Percentiles rank a stretch among this genome's conserved stretches.
These are phyloP conservation scores for Mycena galericulata DNA, from an alignment of 768 basidiomycete species.

Conservation along the genomic window DNA sequence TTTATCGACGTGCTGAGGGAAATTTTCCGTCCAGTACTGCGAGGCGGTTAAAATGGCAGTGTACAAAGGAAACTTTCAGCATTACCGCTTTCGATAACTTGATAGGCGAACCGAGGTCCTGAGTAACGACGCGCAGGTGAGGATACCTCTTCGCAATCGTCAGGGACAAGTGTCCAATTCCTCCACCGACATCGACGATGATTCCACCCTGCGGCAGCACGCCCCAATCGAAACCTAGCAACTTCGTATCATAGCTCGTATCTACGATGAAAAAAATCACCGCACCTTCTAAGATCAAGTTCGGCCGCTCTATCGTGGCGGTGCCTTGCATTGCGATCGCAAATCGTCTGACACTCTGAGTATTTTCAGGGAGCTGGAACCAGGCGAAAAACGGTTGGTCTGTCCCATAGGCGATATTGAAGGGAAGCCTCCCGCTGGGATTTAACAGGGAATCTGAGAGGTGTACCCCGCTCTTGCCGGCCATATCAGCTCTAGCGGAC, in stretches of 20 bases:
- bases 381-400: not conserved
- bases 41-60: not conserved
- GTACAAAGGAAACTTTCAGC: not conserved
- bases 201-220: slow-evolving; percentile 19
- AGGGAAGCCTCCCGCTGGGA: not conserved
- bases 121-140: slow-evolving; percentile 27
- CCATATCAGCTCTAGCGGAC: slow-evolving; percentile 32
- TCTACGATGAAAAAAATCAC: not conserved
- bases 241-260: not conserved
- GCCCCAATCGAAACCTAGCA: slow-evolving; percentile 37
- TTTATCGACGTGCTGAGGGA: slow-evolving; percentile 8
- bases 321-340: slow-evolving; percentile 28
- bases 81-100: slow-evolving; percentile 13
- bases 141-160: slow-evolving; percentile 28
- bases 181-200: slow-evolving; percentile 39
- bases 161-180: slow-evolving; percentile 32
- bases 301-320: slow-evolving; percentile 8
- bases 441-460: not conserved
- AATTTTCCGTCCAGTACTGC: slow-evolving; percentile 6
- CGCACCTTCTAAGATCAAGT: slow-evolving; percentile 24
- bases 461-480: slow-evolving; percentile 15
- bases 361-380: slow-evolving; percentile 17
- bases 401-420: not conserved
- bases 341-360: not conserved
- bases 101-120: slow-evolving; percentile 36